These are phyloP conservation scores for Aspergillus jensenii DNA, from an alignment of 2,329 filamentous ascomycete species.

Conservation along the genomic window DNA sequence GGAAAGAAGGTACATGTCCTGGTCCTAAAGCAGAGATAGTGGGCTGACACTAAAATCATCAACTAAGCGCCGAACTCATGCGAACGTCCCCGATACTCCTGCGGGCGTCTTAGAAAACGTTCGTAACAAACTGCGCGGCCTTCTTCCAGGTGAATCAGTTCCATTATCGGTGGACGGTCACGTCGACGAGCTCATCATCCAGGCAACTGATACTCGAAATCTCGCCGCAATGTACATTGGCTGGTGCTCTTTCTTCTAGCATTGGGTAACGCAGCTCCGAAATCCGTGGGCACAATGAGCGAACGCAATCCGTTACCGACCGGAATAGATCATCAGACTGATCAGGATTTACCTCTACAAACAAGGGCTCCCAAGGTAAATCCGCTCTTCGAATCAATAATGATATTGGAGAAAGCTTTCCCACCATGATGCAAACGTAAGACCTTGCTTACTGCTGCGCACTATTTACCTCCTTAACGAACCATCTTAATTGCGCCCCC, in stretches of 20 bases:
- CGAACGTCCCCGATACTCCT: slow-evolving; percentile 63
- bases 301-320: neutral
- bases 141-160: slow-evolving; percentile 83
- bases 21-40: neutral
- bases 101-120: slow-evolving; percentile 87
- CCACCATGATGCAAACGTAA: neutral
- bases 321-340: neutral
- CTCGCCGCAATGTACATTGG: slow-evolving; percentile 96
- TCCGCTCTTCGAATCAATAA: neutral
- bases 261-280: neutral
- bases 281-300: neutral
- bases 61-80: slow-evolving; percentile 50
- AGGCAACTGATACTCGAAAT: slow-evolving; percentile 77
- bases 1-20: slow-evolving; percentile 60
- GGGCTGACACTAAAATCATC: neutral
- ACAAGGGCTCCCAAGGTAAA: neutral
- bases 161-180: slow-evolving; percentile 94
- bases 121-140: slow-evolving; percentile 77
- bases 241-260: slow-evolving; percentile 72
- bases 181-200: slow-evolving; percentile 89
- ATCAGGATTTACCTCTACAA: neutral
- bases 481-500: slow-evolving; percentile 31
- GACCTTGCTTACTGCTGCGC: neutral
- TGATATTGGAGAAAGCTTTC: neutral
- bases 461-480: slow-evolving; percentile 21